phyloP scores from a whole-genome alignment of 257 asterid genomes.

The Jacaranda mimosifolia region DNA sequence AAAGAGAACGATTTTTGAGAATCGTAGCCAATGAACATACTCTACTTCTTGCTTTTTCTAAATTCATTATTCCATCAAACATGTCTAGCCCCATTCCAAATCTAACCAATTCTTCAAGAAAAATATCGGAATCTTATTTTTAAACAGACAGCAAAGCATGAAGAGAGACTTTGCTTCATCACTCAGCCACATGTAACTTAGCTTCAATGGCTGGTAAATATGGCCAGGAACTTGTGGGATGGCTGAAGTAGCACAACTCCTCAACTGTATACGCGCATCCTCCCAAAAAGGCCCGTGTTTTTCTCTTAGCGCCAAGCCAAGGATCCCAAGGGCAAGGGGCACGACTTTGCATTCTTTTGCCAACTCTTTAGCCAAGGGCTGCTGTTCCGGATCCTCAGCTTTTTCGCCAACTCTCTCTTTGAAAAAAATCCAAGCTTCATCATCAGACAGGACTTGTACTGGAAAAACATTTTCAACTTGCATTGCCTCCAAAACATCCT shows the following conservation, averaged over 20 bases:
- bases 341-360: background rate
- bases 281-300: background rate
- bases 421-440: background rate
- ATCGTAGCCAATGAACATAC: background rate
- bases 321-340: background rate
- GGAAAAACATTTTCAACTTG: background rate
- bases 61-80: background rate
- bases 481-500: constrained; percentile 2
- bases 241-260: background rate
- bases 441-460: background rate
- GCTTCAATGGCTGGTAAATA: background rate
- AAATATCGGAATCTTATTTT: background rate
- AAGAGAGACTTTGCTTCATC: background rate
- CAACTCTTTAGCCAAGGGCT: background rate
- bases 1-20: background rate
- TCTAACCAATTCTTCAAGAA: background rate
- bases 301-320: background rate
- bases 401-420: background rate
- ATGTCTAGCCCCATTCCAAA: background rate
- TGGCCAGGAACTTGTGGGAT: background rate
- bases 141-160: background rate
- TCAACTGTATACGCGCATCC: background rate
- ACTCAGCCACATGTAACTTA: background rate
- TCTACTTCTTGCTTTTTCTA: background rate
- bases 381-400: background rate